Base-by-base conservation (phyloP, 179 eudicot species). In the Carnegiea gigantea region DNA sequence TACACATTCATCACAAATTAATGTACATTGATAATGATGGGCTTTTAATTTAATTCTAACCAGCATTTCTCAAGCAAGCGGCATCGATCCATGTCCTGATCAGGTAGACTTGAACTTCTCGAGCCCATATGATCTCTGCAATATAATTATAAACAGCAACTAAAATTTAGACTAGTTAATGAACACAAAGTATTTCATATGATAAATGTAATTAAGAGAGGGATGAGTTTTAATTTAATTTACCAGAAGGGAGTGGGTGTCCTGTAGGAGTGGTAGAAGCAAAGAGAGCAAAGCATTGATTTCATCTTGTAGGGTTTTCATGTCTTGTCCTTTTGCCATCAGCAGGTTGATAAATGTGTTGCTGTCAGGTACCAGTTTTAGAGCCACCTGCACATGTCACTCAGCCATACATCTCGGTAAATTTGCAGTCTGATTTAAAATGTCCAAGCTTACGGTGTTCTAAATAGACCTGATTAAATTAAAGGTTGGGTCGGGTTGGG, bases 351-450 rank as follows among this genome's bases (percentile, higher is more conserved):
- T 79, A 13, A 95, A 86, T n/a, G 91, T 85, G 40, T 75, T 82
- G 44, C 83, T 92, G 60, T 95, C 95, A 3, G 98, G 98, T 9
- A 95, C 88, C 43, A 95, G 83, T 77, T 95, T 90, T 3, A 92
- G 89, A 76, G 95, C 97, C 73, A 94, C 94, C 98, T 94, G 84
- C 79, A 83, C 36, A 33, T 33, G 1, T 48, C 76, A 21, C 43
- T 26, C 76, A 43, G 24, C 24, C 53, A 12, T 5, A 9, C 7
- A n/a, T 62, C 68, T 23, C 23, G 12, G 9, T 23, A 7, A 6
- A 23, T 26, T 62, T 8, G 2, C 0, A 62, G 2, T 21, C 0
- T 62, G 9, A 8, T 23, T 6, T 21, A 23, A 23, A n/a, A 57
- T 57, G 15, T 11, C 53, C 7, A 48, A 48, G 15, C 53, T 48